Conservation (phyloP, 2,329 filamentous ascomycete species). For the Ophiocordyceps robertsii region DNA sequence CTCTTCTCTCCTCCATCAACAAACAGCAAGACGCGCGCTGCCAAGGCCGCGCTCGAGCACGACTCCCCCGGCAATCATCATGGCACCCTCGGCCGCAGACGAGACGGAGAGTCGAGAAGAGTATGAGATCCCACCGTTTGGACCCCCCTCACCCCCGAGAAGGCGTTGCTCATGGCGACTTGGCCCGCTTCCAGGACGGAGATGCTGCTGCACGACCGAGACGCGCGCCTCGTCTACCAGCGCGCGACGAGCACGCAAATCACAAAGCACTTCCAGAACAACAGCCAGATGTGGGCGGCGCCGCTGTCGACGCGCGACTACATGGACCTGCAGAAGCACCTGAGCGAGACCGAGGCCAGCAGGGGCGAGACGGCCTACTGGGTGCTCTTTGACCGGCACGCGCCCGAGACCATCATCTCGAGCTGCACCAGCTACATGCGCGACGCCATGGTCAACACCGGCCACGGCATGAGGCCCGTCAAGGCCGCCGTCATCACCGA, state of each 20-base stretch:
- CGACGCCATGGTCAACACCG: conserved; percentile 6
- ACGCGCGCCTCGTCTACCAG: conserved; percentile 6
- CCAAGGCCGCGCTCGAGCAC: no score
- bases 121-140: no score
- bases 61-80: no score
- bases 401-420: conserved; percentile 16
- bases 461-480: conserved; percentile 10
- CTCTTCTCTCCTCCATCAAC: no score
- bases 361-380: conserved; percentile 10
- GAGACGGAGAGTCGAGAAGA: no score
- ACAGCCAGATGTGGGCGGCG: conserved; percentile 6
- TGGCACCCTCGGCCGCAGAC: no score
- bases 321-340: conserved; percentile 6
- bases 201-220: neutral
- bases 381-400: conserved; percentile 14
- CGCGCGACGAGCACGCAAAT: conserved; percentile 5
- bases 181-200: neutral
- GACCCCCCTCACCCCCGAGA: no score
- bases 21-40: no score
- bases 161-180: neutral
- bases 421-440: conserved; percentile 18
- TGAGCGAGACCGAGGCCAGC: conserved; percentile 1
- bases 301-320: conserved; percentile 6
- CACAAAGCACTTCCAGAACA: conserved; percentile 8
- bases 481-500: conserved; percentile 19